These are phyloP conservation scores for Penicillium bialowiezense DNA, from an alignment of 495 filamentous ascomycete genomes.

Conservation along the genomic window DNA sequence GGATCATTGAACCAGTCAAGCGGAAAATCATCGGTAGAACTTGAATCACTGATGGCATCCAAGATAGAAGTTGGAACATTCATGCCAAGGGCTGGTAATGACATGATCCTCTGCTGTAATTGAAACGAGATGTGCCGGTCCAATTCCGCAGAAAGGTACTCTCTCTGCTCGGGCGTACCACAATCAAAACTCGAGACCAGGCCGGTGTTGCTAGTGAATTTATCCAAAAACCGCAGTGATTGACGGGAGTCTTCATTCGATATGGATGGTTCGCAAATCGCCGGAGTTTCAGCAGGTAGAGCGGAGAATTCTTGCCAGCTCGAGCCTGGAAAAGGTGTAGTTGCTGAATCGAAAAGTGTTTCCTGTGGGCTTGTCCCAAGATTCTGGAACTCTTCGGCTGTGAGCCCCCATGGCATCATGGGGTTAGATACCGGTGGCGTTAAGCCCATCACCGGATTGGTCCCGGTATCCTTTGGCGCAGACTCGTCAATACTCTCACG, in stretches of 20 bases:
- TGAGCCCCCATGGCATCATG: slow-evolving; percentile 3
- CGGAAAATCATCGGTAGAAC: neutral
- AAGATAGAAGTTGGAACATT: slow-evolving; percentile 2
- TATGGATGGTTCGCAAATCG: neutral
- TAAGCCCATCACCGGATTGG: too few relatives aligned
- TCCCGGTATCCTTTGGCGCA: neutral
- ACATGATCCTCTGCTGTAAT: neutral
- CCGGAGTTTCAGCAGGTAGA: neutral
- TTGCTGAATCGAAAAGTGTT: neutral
- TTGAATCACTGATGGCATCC: slow-evolving; percentile 4
- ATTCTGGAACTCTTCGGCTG: neutral
- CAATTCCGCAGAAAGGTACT: slow-evolving; percentile 9
- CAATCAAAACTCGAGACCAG: slow-evolving; percentile 22
- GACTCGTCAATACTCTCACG: neutral
- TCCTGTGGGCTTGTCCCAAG: slow-evolving; percentile 5
- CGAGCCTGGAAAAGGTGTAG: neutral
- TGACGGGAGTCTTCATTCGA: neutral
- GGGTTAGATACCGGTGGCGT: neutral
- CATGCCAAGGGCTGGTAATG: neutral
- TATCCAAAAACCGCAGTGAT: slow-evolving; percentile 17
- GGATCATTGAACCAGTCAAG: slow-evolving; percentile 15
- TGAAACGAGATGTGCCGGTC: slow-evolving; percentile 2
- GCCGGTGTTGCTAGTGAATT: slow-evolving; percentile 22
- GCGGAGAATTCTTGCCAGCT: slow-evolving; percentile 8
- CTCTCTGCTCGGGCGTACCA: slow-evolving; percentile 16